Evolutionary conservation across 768 basidiomycete species (phyloP), one percentile per base, ranked within the genome.

Genomic region (Xerocomus spinulosus): DNA sequence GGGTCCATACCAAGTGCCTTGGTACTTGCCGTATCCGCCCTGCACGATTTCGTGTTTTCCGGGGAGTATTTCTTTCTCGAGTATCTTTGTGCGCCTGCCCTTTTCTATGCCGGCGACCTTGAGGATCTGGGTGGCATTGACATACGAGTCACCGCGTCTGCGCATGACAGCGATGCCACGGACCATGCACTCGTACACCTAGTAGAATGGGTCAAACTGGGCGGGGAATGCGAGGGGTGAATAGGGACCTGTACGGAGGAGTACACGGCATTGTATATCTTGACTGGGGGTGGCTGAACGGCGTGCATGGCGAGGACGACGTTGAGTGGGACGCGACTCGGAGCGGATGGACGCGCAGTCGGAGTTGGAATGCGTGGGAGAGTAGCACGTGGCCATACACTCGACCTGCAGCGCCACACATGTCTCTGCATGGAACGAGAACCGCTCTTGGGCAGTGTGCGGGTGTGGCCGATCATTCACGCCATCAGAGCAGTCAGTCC

Each of bases 81-180:
- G 74, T 45, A 98, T 96, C 79, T 97, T 97, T 14, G 95, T 97
- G 33, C 96, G 79, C 36, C 87, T 81, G 1, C 93, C 93, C 69
- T 99, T 99, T 73, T 95, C 92, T 52, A 98, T 88, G 34, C 96
- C 96, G 6, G 95, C 94, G 32, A 99, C 95, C 70, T 99, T 99
- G 57, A 99, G 82, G 52, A 99, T 97, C 68, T 99, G 96, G 3
- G 96, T 98, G 58, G 96, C 96, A 74, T 99, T 99, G 55, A 99
- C 89, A 66, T 80, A 98, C 59, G 91, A 92, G 70, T 98, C 96
- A 44, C 82, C 82, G 60, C 93, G 83, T 63, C 96, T 77, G 44
- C 95, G 83, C 96, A 99, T 99, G 57, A 99, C 95, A 2, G 95
- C 95, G 63, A 97, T 97, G 32, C 94, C 94, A 60, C 95, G 80